Evolutionary conservation across 2,329 filamentous ascomycete genomes (phyloP).

Genomic region (Ophiostoma populinum): DNA sequence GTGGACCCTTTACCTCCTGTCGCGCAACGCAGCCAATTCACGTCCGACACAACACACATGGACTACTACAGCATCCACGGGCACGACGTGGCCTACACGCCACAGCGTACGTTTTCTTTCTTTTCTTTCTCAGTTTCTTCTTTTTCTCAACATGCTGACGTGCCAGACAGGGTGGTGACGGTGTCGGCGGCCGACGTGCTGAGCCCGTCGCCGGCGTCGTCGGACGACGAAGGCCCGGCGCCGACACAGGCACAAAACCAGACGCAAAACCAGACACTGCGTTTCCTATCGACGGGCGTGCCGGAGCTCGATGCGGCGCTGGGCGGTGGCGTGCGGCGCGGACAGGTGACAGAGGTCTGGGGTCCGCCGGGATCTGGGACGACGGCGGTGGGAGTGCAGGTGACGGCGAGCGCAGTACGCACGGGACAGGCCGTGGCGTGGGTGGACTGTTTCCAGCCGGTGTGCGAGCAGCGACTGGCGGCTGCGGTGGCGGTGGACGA

Average conservation of each 20-base stretch:
- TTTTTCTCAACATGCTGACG: background rate
- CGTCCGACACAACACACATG: slow-evolving; percentile 20
- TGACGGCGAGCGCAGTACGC: slow-evolving; percentile 45
- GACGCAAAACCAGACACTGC: background rate
- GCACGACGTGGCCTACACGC: slow-evolving; percentile 42
- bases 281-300: slow-evolving; percentile 38
- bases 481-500: slow-evolving; percentile 9
- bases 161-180: slow-evolving; percentile 55
- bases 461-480: slow-evolving; percentile 21
- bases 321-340: slow-evolving; percentile 48
- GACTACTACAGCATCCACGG: slow-evolving; percentile 43
- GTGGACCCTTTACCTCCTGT: background rate
- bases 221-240: too few relatives aligned
- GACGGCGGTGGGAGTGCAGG: slow-evolving; percentile 51
- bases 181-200: slow-evolving; percentile 50
- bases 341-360: slow-evolving; percentile 74
- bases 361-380: slow-evolving; percentile 77
- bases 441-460: slow-evolving; percentile 43
- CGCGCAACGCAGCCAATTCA: background rate
- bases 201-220: slow-evolving; percentile 7
- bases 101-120: slow-evolving; percentile 29
- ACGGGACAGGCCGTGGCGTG: slow-evolving; percentile 52
- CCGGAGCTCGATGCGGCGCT: slow-evolving; percentile 32
- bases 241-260: too few relatives aligned
- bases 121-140: background rate